A percentile compares a stretch with the other conserved stretches of the same genome.
phyloP scores from a whole-genome alignment of 1,284 basidiomycete genomes.

The Agroathelia rolfsii region DNA sequence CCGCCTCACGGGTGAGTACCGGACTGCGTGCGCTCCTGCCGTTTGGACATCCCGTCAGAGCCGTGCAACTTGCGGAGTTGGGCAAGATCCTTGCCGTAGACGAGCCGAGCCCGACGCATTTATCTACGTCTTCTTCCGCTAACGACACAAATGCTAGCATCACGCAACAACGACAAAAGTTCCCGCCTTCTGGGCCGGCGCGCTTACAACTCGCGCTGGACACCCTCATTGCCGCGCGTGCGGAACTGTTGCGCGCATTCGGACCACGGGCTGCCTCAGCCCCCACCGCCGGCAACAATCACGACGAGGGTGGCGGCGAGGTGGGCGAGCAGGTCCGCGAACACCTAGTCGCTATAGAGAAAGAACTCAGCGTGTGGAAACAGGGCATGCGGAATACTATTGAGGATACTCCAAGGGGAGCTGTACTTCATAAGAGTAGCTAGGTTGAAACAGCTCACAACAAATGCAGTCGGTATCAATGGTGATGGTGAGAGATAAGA shows the following conservation, averaged over 20 bases:
- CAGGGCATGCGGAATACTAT: slow-evolving; percentile 39
- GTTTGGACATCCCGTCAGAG: slow-evolving; percentile 72
- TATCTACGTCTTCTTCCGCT: slow-evolving; percentile 7
- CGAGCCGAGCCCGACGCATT: slow-evolving; percentile 36
- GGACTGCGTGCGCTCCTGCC: slow-evolving; percentile 49
- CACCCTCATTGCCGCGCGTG: slow-evolving; percentile 49
- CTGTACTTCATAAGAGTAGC: no score
- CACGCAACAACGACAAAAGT: slow-evolving; percentile 20
- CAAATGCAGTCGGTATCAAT: no score
- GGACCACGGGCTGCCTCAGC: slow-evolving; percentile 42
- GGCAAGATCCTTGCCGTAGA: slow-evolving; percentile 76
- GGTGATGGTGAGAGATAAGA: no score
- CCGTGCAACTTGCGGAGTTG: slow-evolving; percentile 67
- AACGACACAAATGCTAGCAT: slow-evolving; percentile 6
- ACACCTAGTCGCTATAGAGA: slow-evolving; percentile 47
- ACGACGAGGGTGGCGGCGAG: slow-evolving; percentile 56
- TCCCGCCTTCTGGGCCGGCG: slow-evolving; percentile 55
- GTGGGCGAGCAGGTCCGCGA: slow-evolving; percentile 50
- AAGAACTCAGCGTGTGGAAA: slow-evolving; percentile 59
- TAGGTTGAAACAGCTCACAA: no score
- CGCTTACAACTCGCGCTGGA: slow-evolving; percentile 56
- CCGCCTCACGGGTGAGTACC: slow-evolving; percentile 43
- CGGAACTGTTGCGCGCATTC: slow-evolving; percentile 54
- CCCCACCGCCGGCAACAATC: no score
- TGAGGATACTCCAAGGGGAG: slow-evolving; percentile 24